A percentile compares a stretch with the other conserved stretches of the same genome.
Conservation (phyloP, 371 early-diverging fungal species). For the Mucor piriformis region DNA sequence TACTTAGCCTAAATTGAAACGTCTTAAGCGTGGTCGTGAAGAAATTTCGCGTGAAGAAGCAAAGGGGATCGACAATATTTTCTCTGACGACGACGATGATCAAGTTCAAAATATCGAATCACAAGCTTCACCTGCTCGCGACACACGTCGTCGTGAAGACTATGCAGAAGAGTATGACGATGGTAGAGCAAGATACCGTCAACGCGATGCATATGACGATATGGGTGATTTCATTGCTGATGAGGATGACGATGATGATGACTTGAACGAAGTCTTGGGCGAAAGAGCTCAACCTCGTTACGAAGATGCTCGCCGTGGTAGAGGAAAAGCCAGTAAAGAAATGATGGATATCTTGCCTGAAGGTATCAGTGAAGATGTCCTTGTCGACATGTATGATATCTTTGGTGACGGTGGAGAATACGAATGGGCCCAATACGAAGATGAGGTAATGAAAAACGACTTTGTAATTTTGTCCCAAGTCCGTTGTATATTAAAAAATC, state of each 20-base stretch:
- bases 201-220: conserved; percentile 57
- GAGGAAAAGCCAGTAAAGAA: conserved; percentile 37
- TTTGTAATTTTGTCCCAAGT: no score
- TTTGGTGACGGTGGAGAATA: conserved; percentile 94
- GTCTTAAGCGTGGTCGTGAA: conserved; percentile 72
- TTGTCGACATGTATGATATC: conserved; percentile 83
- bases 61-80: conserved; percentile 55
- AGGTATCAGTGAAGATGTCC: conserved; percentile 58
- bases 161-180: conserved; percentile 49
- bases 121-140: conserved; percentile 19
- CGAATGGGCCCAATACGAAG: conserved; percentile 74
- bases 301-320: conserved; percentile 39
- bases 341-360: conserved; percentile 50
- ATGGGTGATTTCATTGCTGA: conserved; percentile 75
- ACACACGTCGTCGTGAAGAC: conserved; percentile 44
- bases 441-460: conserved; percentile 20
- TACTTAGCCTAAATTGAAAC: conserved; percentile 61
- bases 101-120: conserved; percentile 39
- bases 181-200: conserved; percentile 40
- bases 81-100: conserved; percentile 63
- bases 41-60: conserved; percentile 38
- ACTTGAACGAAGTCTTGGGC: conserved; percentile 61
- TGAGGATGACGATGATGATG: conserved; percentile 63
- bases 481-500: no score
- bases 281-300: conserved; percentile 54